Conservation (phyloP, 805 yeast genomes). For the Wickerhamomyces sydowiorum region DNA sequence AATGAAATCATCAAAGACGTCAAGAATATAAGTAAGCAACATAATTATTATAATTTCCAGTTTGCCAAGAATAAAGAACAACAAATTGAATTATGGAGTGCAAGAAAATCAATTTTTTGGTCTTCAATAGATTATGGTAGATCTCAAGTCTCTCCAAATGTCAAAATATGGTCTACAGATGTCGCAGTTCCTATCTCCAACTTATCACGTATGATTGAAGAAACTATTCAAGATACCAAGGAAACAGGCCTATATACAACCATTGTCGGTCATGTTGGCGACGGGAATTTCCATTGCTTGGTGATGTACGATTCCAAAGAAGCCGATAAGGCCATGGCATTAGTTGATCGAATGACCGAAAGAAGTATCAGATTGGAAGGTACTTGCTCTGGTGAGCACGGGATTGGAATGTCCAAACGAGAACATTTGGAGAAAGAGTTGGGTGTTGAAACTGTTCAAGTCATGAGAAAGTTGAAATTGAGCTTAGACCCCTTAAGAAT, state of each 20-base stretch:
- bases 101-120: conserved; percentile 70
- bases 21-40: conserved; percentile 39
- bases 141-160: conserved; percentile 33
- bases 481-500: conserved; percentile 70
- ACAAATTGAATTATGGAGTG: conserved; percentile 64
- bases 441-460: conserved; percentile 57
- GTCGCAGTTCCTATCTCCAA: conserved; percentile 75
- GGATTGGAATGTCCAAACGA: conserved; percentile 74
- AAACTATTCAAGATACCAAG: conserved; percentile 54
- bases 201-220: conserved; percentile 54
- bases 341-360: conserved; percentile 58
- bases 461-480: conserved; percentile 69
- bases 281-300: conserved; percentile 73
- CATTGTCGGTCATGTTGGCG: conserved; percentile 78
- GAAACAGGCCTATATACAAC: conserved; percentile 48
- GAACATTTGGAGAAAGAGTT: conserved; percentile 54
- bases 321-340: conserved; percentile 36
- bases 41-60: conserved; percentile 48
- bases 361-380: conserved; percentile 68
- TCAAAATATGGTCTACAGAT: conserved; percentile 69
- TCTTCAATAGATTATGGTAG: conserved; percentile 62
- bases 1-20: conserved; percentile 42
- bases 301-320: conserved; percentile 54
- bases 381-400: conserved; percentile 85
- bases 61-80: conserved; percentile 55